Base-by-base conservation (phyloP, 805 yeast genomes). In the Nakazawaea ernobii region DNA sequence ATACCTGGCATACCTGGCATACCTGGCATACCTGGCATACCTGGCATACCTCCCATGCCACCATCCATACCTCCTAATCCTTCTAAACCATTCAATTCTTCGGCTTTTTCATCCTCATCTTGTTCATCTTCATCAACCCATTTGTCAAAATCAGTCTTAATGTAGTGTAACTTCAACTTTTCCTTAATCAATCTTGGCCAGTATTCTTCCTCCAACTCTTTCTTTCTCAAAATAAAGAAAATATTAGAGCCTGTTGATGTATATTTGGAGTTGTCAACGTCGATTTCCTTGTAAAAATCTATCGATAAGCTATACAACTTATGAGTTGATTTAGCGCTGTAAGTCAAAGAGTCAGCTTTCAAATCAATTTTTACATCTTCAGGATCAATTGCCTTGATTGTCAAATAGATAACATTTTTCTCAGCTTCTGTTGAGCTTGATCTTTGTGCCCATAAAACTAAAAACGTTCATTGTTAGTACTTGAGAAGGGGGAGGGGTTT, bases 51-150 rank as follows among this genome's bases (percentile, higher is more conserved):
- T 32, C 54, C 62, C 59, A 59, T 55, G 49, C 65, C 73, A 30
- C 66, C 71, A 24, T 65, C 65, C 55, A 59, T 55, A 9, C 62
- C 68, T 41, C 56, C 55, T 46, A 59, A 52, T 28, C 70, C 72
- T 4, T 59, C 58, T 32, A 52, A 45, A 33, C 56, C 58, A 43
- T 54, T 54, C 42, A 59, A 51, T 45, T 64, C 70, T 38, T 65
- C 71, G 24, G 68, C 75, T 37, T 74, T 84, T 9, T 71, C 73
- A 44, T 66, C 71, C 49, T 82, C 91, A 36, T 88, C 90, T 69
- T 92, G 99, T 69, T 92, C 99, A 62, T 92, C 99, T 71, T 92
- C 98, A 62, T 92, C 99, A 36, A 87, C 96, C 99, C 99, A 92
- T 67, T 84, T 87, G 71, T 91, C 96, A 62, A 92, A 92, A 62